These are phyloP conservation scores for Chaetomium tenue DNA, from an alignment of 495 filamentous ascomycete genomes.

Conservation along the genomic window DNA sequence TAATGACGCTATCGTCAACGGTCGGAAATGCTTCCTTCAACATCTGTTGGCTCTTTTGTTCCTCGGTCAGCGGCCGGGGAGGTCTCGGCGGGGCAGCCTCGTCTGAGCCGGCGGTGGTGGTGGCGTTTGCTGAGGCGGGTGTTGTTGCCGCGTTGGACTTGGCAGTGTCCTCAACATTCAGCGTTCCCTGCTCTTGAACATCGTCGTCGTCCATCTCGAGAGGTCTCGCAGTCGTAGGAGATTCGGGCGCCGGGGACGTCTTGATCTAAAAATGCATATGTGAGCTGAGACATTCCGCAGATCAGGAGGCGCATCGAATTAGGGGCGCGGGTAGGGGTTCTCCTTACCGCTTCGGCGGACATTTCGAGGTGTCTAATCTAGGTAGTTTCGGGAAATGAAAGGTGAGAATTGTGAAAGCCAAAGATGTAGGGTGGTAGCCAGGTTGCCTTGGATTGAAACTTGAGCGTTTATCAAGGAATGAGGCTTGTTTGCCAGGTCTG, in stretches of 20 bases:
- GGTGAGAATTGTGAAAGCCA: too few species aligned
- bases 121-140: constrained; percentile 37
- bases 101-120: constrained; percentile 43
- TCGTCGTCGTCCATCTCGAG: constrained; percentile 87
- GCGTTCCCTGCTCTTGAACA: constrained; percentile 59
- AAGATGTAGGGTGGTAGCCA: background rate
- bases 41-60: constrained; percentile 80
- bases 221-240: constrained; percentile 77
- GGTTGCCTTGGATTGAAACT: background rate
- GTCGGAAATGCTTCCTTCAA: constrained; percentile 90
- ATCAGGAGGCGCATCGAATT: constrained; percentile 11
- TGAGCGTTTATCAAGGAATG: background rate
- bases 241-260: constrained; percentile 57
- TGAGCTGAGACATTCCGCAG: constrained; percentile 18
- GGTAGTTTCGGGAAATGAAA: background rate
- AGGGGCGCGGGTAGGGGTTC: background rate
- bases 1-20: constrained; percentile 78
- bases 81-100: constrained; percentile 76
- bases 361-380: background rate
- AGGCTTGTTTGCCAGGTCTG: background rate
- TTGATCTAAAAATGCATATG: constrained; percentile 34
- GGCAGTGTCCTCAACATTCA: constrained; percentile 40
- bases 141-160: constrained; percentile 40
- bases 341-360: constrained; percentile 16
- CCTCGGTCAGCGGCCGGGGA: constrained; percentile 76